These are phyloP conservation scores for Coemansia sp. DNA, from an alignment of 192 early-diverging fungal genomes.

Conservation along the genomic window DNA sequence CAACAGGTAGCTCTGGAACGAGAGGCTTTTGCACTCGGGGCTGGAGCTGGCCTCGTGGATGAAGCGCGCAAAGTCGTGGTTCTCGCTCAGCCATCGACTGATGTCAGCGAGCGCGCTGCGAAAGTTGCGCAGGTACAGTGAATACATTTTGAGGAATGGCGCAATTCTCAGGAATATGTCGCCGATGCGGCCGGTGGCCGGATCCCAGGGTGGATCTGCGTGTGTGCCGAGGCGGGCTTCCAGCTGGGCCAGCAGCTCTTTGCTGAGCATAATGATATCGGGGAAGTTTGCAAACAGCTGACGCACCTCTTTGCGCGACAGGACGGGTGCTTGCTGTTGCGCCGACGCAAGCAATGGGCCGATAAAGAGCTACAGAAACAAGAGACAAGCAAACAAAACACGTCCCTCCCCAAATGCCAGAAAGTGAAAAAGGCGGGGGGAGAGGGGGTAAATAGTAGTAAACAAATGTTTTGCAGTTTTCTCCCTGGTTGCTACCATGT, in stretches of 20 bases:
- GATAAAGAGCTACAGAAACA: slow-evolving; percentile 43
- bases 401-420: neutral
- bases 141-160: slow-evolving; percentile 58
- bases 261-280: slow-evolving; percentile 63
- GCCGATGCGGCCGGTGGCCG: slow-evolving; percentile 38
- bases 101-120: slow-evolving; percentile 51
- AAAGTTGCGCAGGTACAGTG: slow-evolving; percentile 58
- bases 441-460: slow-evolving; percentile 18
- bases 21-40: slow-evolving; percentile 52
- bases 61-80: slow-evolving; percentile 40
- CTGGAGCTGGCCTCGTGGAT: slow-evolving; percentile 39
- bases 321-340: slow-evolving; percentile 39
- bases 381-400: neutral
- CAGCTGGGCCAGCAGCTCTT: slow-evolving; percentile 58
- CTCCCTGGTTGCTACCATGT: neutral
- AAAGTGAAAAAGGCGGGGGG: neutral
- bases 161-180: slow-evolving; percentile 53
- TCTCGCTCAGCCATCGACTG: slow-evolving; percentile 34
- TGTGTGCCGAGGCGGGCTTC: slow-evolving; percentile 56
- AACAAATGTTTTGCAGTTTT: slow-evolving; percentile 3
- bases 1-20: slow-evolving; percentile 57
- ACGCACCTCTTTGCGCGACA: slow-evolving; percentile 59
- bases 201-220: slow-evolving; percentile 44
- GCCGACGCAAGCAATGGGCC: slow-evolving; percentile 46
- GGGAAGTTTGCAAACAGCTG: slow-evolving; percentile 69